Percentiles rank a stretch among this genome's conserved stretches.
Conservation (phyloP, 495 filamentous ascomycete species). For the Hypoxylon fragiforme region DNA sequence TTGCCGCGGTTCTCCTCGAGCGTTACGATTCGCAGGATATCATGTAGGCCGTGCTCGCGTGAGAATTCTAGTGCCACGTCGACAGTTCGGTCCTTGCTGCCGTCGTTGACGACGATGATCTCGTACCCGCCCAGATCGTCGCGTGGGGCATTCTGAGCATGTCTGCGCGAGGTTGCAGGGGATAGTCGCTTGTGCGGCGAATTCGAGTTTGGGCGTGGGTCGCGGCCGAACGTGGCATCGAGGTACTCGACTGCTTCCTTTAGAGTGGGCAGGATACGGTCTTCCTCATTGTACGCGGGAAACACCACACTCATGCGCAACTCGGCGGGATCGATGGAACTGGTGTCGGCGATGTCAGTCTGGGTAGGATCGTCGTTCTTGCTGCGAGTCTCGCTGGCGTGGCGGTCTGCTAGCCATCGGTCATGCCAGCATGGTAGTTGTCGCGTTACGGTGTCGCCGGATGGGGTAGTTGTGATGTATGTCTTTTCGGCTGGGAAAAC, state of each 20-base stretch:
- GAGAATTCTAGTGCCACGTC: conserved; percentile 80
- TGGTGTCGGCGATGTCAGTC: conserved; percentile 41
- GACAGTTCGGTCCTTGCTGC: conserved; percentile 82
- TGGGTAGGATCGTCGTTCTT: conserved; percentile 40
- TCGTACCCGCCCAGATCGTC: conserved; percentile 71
- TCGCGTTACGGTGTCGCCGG: conserved; percentile 66
- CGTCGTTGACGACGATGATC: conserved; percentile 92
- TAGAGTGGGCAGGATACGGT: conserved; percentile 79
- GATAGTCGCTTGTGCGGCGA: conserved; percentile 11
- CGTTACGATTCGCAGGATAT: conserved; percentile 75
- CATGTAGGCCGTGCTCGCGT: conserved; percentile 57
- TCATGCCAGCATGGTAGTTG: conserved; percentile 85
- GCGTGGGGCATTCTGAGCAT: conserved; percentile 35
- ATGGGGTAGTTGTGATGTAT: conserved; percentile 73
- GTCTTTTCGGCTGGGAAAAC: conserved; percentile 78
- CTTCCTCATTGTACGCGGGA: conserved; percentile 92
- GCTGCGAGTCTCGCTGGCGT: conserved; percentile 37
- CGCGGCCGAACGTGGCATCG: conserved; percentile 71
- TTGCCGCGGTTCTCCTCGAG: conserved; percentile 86
- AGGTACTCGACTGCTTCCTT: conserved; percentile 89
- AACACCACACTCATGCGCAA: conserved; percentile 80
- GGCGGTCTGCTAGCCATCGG: conserved; percentile 59
- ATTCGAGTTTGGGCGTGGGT: conserved; percentile 24
- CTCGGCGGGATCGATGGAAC: conserved; percentile 49
- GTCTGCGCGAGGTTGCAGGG: conserved; percentile 11